Percentiles rank a stretch among this genome's conserved stretches.
Conservation (phyloP, 805 yeast genomes). For the Candida dendrica region DNA sequence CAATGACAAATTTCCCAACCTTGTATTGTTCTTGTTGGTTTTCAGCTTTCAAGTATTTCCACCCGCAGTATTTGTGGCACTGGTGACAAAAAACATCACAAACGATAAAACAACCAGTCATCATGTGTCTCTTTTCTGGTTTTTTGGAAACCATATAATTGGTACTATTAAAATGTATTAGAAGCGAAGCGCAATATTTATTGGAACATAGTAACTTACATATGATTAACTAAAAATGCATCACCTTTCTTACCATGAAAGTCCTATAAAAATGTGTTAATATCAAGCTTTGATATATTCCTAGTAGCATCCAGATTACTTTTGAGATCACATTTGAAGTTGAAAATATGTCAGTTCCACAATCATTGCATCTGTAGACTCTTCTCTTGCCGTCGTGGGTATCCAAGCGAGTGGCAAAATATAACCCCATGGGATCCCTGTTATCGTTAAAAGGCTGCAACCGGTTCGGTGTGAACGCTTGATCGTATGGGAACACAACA, state of each 20-base stretch:
- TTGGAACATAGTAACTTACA: slow-evolving; percentile 19
- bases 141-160: slow-evolving; percentile 10
- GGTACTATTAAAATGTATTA: no score
- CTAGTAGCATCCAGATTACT: neutral
- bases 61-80: slow-evolving; percentile 49
- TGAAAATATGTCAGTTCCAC: slow-evolving; percentile 15
- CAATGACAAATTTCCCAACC: slow-evolving; percentile 55
- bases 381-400: slow-evolving; percentile 5
- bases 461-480: no score
- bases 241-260: slow-evolving; percentile 53
- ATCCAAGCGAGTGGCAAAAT: neutral
- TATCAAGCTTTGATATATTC: neutral
- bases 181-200: no score
- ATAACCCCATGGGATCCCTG: slow-evolving; percentile 1
- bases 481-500: no score
- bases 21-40: slow-evolving; percentile 43
- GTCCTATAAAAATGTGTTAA: slow-evolving; percentile 20
- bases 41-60: slow-evolving; percentile 52
- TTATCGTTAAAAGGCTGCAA: neutral
- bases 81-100: slow-evolving; percentile 50
- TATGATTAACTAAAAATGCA: slow-evolving; percentile 46
- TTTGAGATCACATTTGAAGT: slow-evolving; percentile 12
- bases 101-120: slow-evolving; percentile 52
- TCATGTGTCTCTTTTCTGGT: slow-evolving; percentile 35
- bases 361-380: slow-evolving; percentile 12